Evolutionary conservation across 2,329 filamentous ascomycete species (phyloP).

Genomic region (Fulvia fulva): DNA sequence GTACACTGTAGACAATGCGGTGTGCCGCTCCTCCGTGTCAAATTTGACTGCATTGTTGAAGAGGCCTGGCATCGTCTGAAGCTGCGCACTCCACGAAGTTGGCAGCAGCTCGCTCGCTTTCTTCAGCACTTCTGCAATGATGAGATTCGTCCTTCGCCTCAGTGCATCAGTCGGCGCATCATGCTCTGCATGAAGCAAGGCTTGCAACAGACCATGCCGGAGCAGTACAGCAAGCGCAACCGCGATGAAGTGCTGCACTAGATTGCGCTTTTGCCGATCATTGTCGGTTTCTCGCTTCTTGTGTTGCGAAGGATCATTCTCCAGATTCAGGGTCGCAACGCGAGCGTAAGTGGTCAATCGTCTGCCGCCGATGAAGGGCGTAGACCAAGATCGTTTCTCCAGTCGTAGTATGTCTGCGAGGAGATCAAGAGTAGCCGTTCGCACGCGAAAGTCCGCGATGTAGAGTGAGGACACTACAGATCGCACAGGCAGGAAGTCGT

Average conservation of each 20-base stretch:
- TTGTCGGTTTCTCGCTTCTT: slow-evolving; percentile 55
- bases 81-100: slow-evolving; percentile 70
- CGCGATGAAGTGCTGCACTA: slow-evolving; percentile 91
- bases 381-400: slow-evolving; percentile 91
- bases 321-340: slow-evolving; percentile 74
- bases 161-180: slow-evolving; percentile 65
- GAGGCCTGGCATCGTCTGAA: slow-evolving; percentile 84
- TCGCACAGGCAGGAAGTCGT: slow-evolving; percentile 76
- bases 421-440: slow-evolving; percentile 81
- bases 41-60: slow-evolving; percentile 74
- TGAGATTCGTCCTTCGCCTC: slow-evolving; percentile 81
- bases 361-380: slow-evolving; percentile 87
- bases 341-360: slow-evolving; percentile 94
- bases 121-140: slow-evolving; percentile 88
- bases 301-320: slow-evolving; percentile 48
- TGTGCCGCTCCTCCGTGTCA: slow-evolving; percentile 66
- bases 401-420: slow-evolving; percentile 81
- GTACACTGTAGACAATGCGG: slow-evolving; percentile 87
- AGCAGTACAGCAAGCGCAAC: slow-evolving; percentile 82
- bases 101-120: slow-evolving; percentile 83
- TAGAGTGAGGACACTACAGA: slow-evolving; percentile 70
- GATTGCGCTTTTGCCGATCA: slow-evolving; percentile 61
- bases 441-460: slow-evolving; percentile 52
- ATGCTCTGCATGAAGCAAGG: slow-evolving; percentile 58
- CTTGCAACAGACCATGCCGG: slow-evolving; percentile 64